Conservation (phyloP, 805 yeast genomes). For the Tetrapisispora pingtungensis region DNA sequence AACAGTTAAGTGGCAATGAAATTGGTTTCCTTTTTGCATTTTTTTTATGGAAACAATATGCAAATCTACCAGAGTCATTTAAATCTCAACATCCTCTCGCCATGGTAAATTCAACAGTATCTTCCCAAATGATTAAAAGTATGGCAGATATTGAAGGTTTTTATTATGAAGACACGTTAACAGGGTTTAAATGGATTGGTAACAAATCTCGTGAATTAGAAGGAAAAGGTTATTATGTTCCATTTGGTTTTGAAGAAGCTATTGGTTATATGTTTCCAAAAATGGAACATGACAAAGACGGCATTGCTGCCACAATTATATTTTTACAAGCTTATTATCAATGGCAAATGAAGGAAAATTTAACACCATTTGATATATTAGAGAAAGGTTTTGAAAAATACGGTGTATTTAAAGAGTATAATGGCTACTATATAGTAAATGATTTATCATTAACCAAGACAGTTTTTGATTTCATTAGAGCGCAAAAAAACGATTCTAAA, state of each 20-base stretch:
- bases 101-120: conserved; percentile 80
- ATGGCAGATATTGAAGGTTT: conserved; percentile 59
- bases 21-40: conserved; percentile 78
- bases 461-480: conserved; percentile 50
- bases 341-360: conserved; percentile 39
- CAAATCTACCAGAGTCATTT: conserved; percentile 15
- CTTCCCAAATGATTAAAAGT: conserved; percentile 66
- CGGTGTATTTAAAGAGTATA: conserved; percentile 77
- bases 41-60: conserved; percentile 37
- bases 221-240: conserved; percentile 52
- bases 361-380: conserved; percentile 36
- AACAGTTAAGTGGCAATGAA: conserved; percentile 84
- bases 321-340: conserved; percentile 58
- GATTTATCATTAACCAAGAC: conserved; percentile 40
- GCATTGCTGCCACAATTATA: conserved; percentile 67
- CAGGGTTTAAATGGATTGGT: conserved; percentile 98
- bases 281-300: conserved; percentile 81
- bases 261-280: conserved; percentile 85
- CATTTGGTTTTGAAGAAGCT: conserved; percentile 93
- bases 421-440: conserved; percentile 71
- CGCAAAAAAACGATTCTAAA: conserved; percentile 13
- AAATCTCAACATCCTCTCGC: conserved; percentile 33
- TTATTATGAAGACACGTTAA: conserved; percentile 67
- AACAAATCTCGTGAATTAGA: conserved; percentile 72
- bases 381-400: conserved; percentile 49